phyloP scores from a whole-genome alignment of 306 rosid genomes.

The Ceratonia siliqua region DNA sequence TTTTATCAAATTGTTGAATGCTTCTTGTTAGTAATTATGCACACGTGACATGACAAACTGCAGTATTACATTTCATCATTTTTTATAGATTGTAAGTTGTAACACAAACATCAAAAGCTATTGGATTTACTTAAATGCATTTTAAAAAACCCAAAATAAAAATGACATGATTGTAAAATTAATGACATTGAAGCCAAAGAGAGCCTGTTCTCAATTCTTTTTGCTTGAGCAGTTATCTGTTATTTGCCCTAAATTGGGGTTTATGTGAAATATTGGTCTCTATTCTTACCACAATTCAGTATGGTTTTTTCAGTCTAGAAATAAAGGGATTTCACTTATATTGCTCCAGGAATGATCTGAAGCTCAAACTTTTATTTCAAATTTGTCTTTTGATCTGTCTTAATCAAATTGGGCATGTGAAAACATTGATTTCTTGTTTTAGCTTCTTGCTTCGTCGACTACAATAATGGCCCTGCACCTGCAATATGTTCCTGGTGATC shows the following conservation, averaged over 20 bases:
- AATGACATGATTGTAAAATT: not conserved
- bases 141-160: not conserved
- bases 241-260: not conserved
- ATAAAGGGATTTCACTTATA: not conserved
- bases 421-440: conserved; percentile 41
- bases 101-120: not conserved
- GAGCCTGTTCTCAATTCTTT: not conserved
- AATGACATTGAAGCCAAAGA: not conserved
- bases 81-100: not conserved
- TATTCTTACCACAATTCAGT: not conserved
- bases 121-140: not conserved
- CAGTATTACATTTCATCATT: not conserved
- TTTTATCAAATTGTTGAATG: not conserved
- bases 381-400: not conserved
- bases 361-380: not conserved
- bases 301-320: not conserved
- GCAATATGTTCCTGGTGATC: conserved; percentile 71
- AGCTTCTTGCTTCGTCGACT: conserved; percentile 79
- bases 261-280: not conserved
- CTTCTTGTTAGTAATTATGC: not conserved
- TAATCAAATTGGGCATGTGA: conserved; percentile 25
- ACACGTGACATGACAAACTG: not conserved
- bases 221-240: not conserved
- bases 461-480: conserved; percentile 64
- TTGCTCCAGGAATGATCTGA: not conserved